phyloP scores from a whole-genome alignment of 495 filamentous ascomycete species.

The Tuber microsphaerosporum region DNA sequence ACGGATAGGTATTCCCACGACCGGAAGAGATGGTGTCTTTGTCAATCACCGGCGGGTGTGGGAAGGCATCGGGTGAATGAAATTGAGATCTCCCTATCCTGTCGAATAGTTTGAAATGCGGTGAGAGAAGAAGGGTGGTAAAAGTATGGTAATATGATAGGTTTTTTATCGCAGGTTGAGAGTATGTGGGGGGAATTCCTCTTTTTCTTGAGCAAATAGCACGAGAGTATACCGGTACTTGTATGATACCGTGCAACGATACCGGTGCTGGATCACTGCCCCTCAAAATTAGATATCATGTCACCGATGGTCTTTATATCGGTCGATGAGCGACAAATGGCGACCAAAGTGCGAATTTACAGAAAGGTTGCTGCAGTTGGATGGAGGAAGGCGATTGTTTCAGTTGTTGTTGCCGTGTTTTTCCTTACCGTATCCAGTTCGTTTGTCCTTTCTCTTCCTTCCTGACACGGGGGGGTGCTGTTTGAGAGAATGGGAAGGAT shows the following conservation, averaged over 20 bases:
- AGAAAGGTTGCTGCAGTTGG: background rate
- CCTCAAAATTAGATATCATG: background rate
- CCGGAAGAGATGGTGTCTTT: background rate
- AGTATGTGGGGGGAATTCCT: background rate
- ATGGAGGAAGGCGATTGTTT: slow-evolving; percentile 17
- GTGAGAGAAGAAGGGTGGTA: background rate
- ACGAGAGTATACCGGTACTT: background rate
- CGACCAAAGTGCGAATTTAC: background rate
- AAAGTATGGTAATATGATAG: background rate
- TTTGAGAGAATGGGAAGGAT: background rate
- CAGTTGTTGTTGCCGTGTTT: slow-evolving; percentile 33
- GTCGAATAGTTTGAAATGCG: background rate
- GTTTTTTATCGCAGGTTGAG: background rate
- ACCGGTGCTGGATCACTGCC: background rate
- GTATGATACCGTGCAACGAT: slow-evolving; percentile 11
- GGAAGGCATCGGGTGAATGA: background rate
- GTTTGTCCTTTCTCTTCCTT: slow-evolving; percentile 4
- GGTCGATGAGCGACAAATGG: slow-evolving; percentile 15
- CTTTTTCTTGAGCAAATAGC: background rate
- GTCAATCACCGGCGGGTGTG: background rate
- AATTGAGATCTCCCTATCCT: background rate
- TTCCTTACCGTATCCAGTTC: slow-evolving; percentile 1
- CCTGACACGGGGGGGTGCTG: background rate
- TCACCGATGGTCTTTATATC: slow-evolving; percentile 21
- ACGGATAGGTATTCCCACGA: background rate